Evolutionary conservation across 768 basidiomycete species (phyloP), one percentile per base, ranked within the genome.

Genomic region (Suillus cothurnatus): DNA sequence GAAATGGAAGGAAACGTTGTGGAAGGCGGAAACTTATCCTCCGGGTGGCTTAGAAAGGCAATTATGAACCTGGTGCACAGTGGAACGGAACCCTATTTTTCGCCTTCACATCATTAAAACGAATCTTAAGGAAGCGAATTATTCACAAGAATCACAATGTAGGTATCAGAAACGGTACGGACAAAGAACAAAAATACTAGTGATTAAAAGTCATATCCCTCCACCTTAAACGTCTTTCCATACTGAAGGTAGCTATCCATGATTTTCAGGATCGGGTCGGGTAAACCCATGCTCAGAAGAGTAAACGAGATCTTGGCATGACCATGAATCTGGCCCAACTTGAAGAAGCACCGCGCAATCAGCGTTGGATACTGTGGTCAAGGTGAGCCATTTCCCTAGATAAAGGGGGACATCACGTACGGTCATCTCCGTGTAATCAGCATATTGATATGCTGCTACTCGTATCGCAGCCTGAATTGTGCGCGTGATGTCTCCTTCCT

Each of bases 281-380:
- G 96, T 9, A 99, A 82, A 3, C 94, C 93, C 93, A 97, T 96
- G 73, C 95, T 97, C 62, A 97, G 78, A 32, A 99, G 78, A 8
- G 96, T 96, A 74, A 94, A 97, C 61, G 90, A 87, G 66, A 99
- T 95, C 80, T 99, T 99, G 66, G 89, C 91, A 70, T 95, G 92
- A 0, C 97, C 97, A 69, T 99, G 95, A 45, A 92, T 87, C 76
- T 91, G 91, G 7, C 95, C 94, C 7, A 99, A 85, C 77, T 96
- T 97, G 87, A 93, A 98, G 71, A 99, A 88, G 65, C 90, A 87
- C 39, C 91, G 88, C 0, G 95, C 94, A 55, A 98, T 94, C 71
- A 90, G 86, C 6, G 94, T 95, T 12, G 96, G 96, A 74, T 92
- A 97, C 90, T 95, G 68, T 67, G 69, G 69, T 32, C 31, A 63